Evolutionary conservation across 305 asterid species (phyloP).

Genomic region (Striga hermonthica): DNA sequence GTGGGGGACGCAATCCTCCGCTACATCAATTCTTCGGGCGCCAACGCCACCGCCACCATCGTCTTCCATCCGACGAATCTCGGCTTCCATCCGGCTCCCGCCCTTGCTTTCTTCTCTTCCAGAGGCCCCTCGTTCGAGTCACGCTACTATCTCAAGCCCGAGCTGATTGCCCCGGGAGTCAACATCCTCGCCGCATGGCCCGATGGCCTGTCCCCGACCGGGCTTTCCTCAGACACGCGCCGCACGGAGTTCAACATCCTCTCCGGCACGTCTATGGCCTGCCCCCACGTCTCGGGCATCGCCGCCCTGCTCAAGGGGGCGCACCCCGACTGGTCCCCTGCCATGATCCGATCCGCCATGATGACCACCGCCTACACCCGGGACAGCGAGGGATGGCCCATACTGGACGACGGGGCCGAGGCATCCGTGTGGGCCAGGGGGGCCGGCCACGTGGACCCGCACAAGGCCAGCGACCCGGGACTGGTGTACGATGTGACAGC

Average conservation of each 20-base stretch:
- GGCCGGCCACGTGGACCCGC: too few relatives aligned
- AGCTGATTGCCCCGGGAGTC: conserved; percentile 50
- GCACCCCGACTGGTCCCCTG: conserved; percentile 65
- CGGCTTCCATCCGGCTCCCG: background rate
- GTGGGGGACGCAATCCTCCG: conserved; percentile 21
- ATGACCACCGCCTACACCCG: conserved; percentile 57
- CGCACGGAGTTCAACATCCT: conserved; percentile 41
- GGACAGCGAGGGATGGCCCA: conserved; percentile 41
- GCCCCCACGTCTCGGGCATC: conserved; percentile 67
- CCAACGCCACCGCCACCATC: background rate
- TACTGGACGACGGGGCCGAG: conserved; percentile 47
- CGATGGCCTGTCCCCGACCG: conserved; percentile 34
- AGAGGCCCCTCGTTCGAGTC: background rate
- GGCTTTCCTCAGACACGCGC: conserved; percentile 42
- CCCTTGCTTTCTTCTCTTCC: background rate
- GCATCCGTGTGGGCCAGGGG: conserved; percentile 55
- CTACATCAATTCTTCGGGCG: background rate
- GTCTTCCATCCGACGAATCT: background rate
- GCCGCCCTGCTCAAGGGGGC: conserved; percentile 58
- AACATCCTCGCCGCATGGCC: conserved; percentile 60
- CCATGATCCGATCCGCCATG: conserved; percentile 59
- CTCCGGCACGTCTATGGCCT: conserved; percentile 64
- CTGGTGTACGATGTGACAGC: too few relatives aligned
- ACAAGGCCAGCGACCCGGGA: too few relatives aligned
- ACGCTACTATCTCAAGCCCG: background rate